Evolutionary conservation across 169 alveolate genomes (phyloP), one percentile per base, ranked within the genome.

Genomic region (Plasmodium reichenowi): DNA sequence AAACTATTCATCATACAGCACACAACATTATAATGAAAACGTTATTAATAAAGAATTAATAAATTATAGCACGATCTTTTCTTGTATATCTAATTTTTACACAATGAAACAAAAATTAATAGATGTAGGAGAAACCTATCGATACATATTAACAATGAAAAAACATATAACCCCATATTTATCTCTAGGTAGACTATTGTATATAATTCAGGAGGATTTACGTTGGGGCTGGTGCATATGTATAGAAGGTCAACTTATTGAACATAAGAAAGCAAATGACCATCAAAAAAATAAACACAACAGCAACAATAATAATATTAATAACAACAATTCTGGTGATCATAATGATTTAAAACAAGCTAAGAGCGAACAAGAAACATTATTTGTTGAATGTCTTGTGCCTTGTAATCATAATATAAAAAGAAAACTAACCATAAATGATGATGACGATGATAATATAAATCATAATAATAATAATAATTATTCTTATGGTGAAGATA

Each of bases 141-240:
- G 92, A 66, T 62, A 70, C 12, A 71, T 86, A 32, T 74, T 86
- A 38, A 86, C 92, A 9, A 24, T 60, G 83, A 96, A 96, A 32
- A 93, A 92, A 71, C 92, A 93, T 63, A 89, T 96, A 3, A 91
- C 95, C 74, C 96, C 97, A 6, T 97, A 93, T 88, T 88, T 96
- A 62, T 78, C 88, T 17, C 94, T 96, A 38, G 99, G 99, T 6
- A 93, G 99, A 88, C 56, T 97, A 15, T 86, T 97, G n/a, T 92
- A 93, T 87, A 86, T 96, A 15, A 75, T 72, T 88, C 94, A 80
- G 75, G 83, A 80, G 76, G 92, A 85, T 62, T 63, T 80, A 91
- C 93, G 63, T 90, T 93, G 96, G 96, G 97, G 89, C 83, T 96
- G 97, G 97, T 96, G 93, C 72, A 72, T 95, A 3, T 85, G 89